Conservation (phyloP, 2,329 filamentous ascomycete species). For the Paecilomyces formosus region DNA sequence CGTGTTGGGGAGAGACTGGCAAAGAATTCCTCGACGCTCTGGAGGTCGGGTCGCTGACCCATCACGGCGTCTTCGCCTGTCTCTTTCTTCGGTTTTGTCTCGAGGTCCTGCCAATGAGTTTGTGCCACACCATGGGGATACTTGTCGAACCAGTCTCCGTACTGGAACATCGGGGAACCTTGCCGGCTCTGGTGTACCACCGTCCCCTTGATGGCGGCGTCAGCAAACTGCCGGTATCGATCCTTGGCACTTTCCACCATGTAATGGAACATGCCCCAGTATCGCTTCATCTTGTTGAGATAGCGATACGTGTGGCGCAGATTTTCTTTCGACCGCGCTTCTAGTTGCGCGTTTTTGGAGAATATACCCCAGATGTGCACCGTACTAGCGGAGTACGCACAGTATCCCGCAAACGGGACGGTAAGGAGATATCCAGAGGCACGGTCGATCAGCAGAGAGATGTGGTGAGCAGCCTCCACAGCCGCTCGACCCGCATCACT, state of each 20-base stretch:
- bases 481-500: conserved; percentile 67
- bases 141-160: conserved; percentile 94
- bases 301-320: conserved; percentile 84
- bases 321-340: conserved; percentile 73
- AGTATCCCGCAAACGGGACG: conserved; percentile 91
- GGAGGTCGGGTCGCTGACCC: conserved; percentile 81
- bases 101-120: conserved; percentile 73
- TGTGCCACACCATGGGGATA: conserved; percentile 89
- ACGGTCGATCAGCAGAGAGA: conserved; percentile 76
- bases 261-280: conserved; percentile 98
- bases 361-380: conserved; percentile 93
- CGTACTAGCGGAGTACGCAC: conserved; percentile 84
- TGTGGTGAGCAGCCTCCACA: conserved; percentile 75
- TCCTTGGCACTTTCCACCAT: conserved; percentile 89
- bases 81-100: conserved; percentile 60
- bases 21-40: conserved; percentile 92
- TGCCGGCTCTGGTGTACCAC: conserved; percentile 30
- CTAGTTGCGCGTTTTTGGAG: conserved; percentile 69
- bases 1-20: conserved; percentile 63
- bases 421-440: conserved; percentile 72
- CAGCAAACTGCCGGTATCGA: conserved; percentile 76
- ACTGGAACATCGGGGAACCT: conserved; percentile 73
- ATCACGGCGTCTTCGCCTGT: conserved; percentile 80
- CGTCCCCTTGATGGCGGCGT: conserved; percentile 64
- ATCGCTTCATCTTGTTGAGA: conserved; percentile 88